Conservation (phyloP, 1,139 yeast species). For the Yamadazyma dushanensis region DNA sequence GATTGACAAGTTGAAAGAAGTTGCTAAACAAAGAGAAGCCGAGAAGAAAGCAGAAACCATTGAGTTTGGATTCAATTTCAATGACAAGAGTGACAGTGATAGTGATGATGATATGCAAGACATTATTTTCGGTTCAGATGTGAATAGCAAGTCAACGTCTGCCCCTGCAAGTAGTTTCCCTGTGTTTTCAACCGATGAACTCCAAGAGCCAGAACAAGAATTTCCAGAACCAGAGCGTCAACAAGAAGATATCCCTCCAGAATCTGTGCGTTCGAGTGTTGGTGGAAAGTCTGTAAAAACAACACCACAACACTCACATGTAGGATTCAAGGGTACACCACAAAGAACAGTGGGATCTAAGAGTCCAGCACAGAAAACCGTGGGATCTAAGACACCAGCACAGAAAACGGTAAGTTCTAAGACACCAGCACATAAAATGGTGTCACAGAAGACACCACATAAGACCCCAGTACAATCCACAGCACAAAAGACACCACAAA, state of each 20-base stretch:
- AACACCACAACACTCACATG: too few relatives aligned
- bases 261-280: background rate
- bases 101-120: slow-evolving; percentile 17
- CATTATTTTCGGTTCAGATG: slow-evolving; percentile 15
- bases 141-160: background rate
- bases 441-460: too few relatives aligned
- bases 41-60: slow-evolving; percentile 21
- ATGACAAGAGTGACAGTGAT: slow-evolving; percentile 18
- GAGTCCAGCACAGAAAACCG: background rate
- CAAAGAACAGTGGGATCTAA: background rate
- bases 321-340: too few relatives aligned
- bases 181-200: background rate
- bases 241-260: background rate
- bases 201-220: background rate
- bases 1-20: slow-evolving; percentile 22
- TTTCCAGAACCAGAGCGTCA: background rate
- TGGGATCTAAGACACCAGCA: background rate
- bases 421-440: background rate
- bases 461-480: too few relatives aligned
- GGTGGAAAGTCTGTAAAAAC: slow-evolving; percentile 2
- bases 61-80: slow-evolving; percentile 35
- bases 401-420: background rate
- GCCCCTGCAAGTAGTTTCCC: background rate
- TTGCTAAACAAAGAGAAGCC: slow-evolving; percentile 21
- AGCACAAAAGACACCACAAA: too few relatives aligned